A percentile compares a stretch with the other conserved stretches of the same genome.
Conservation (phyloP, 768 basidiomycete genomes). For the Clavulina sp. region DNA sequence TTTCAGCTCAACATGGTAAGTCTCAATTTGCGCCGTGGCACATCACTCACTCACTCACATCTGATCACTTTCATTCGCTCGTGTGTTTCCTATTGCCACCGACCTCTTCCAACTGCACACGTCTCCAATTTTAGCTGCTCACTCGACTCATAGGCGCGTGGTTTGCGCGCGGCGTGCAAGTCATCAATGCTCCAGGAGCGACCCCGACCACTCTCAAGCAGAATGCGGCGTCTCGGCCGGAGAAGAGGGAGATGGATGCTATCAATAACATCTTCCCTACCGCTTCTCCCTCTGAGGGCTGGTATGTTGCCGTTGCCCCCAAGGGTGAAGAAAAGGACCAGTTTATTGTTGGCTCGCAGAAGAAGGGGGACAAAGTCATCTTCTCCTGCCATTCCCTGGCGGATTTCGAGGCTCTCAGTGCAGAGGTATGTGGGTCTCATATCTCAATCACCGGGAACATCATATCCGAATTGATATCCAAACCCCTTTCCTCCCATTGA, state of each 20-base stretch:
- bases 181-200: no score
- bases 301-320: neutral
- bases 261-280: neutral
- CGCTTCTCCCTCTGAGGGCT: neutral
- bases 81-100: no score
- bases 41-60: no score
- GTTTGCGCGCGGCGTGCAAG: no score
- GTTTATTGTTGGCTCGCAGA: neutral
- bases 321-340: neutral
- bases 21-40: neutral
- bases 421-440: neutral
- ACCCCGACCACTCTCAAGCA: neutral
- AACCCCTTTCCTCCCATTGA: no score
- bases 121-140: no score
- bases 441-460: no score
- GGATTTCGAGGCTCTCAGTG: neutral
- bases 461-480: no score
- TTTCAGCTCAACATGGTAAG: neutral
- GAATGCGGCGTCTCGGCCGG: neutral
- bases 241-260: neutral
- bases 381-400: neutral
- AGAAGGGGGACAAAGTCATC: neutral
- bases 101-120: no score
- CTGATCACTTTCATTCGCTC: no score
- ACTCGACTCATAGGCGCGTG: no score